These are phyloP conservation scores for Hemisphaericaspora lyxosophila DNA, from an alignment of 1,139 yeast genomes.

Conservation along the genomic window DNA sequence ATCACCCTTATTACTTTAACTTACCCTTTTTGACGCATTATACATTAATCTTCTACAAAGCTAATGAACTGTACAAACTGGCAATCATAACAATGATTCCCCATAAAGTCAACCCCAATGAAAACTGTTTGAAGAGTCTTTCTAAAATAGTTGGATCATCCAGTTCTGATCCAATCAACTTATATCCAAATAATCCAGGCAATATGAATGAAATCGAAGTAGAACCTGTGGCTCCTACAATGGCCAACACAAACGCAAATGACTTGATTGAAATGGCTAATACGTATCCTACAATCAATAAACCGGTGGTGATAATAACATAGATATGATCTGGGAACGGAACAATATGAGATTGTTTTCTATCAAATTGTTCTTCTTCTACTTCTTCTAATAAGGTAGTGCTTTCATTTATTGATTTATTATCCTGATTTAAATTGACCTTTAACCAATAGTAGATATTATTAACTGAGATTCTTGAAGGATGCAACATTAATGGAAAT, in stretches of 20 bases:
- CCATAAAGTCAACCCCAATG: constrained; percentile 40
- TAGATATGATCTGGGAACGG: constrained; percentile 55
- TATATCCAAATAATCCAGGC: constrained; percentile 60
- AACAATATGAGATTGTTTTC: constrained; percentile 28
- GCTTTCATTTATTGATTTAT: constrained; percentile 9
- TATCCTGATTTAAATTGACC: constrained; percentile 5
- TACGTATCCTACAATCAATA: constrained; percentile 45
- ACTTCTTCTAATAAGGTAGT: constrained; percentile 11
- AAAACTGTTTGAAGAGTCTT: constrained; percentile 23
- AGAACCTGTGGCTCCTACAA: constrained; percentile 64
- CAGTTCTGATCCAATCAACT: constrained; percentile 39
- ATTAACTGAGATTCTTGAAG: constrained; percentile 81
- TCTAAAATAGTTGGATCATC: constrained; percentile 26
- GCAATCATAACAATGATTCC: constrained; percentile 43
- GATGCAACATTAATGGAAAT: constrained; percentile 91
- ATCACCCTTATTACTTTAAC: too few relatives aligned
- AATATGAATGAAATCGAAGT: constrained; percentile 58
- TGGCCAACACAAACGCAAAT: constrained; percentile 55
- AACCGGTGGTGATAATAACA: constrained; percentile 42
- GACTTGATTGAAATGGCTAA: constrained; percentile 48
- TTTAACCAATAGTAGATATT: constrained; percentile 62
- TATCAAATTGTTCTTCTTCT: constrained; percentile 13
- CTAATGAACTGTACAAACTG: constrained; percentile 39
- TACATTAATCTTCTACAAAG: too few relatives aligned
- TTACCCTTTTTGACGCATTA: too few relatives aligned